Evolutionary conservation across 495 filamentous ascomycete genomes (phyloP).

Genomic region (Xanthoparmelia taractica): DNA sequence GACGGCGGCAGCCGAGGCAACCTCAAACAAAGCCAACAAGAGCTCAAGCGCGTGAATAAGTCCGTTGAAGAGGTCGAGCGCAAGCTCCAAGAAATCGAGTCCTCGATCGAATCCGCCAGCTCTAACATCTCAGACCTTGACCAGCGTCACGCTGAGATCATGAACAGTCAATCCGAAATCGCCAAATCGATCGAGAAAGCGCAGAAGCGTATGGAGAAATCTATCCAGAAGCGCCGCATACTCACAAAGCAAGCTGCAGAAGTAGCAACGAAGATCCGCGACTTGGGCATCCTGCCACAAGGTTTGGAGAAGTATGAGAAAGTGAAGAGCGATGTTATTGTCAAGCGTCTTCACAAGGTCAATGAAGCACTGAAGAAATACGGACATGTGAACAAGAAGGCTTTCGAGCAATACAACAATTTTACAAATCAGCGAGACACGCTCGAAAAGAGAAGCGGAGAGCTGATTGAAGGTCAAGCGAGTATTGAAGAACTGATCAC

Average conservation of each 20-base stretch:
- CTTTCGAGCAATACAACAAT: constrained; percentile 96
- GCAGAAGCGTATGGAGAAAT: constrained; percentile 87
- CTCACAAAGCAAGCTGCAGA: constrained; percentile 69
- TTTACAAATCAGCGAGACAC: constrained; percentile 87
- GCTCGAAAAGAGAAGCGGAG: constrained; percentile 69
- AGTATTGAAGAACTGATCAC: constrained; percentile 88
- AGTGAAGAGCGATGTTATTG: constrained; percentile 67
- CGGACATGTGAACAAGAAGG: constrained; percentile 97
- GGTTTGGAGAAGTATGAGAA: constrained; percentile 86
- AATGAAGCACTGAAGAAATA: constrained; percentile 94
- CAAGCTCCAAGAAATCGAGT: constrained; percentile 64
- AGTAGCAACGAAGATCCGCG: constrained; percentile 77
- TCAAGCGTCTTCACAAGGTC: constrained; percentile 82
- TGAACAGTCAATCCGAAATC: constrained; percentile 64
- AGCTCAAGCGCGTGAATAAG: constrained; percentile 68
- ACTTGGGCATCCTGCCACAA: constrained; percentile 87
- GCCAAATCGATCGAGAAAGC: constrained; percentile 74
- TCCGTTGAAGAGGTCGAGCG: constrained; percentile 52
- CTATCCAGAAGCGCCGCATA: constrained; percentile 74
- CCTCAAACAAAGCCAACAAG: constrained; percentile 70
- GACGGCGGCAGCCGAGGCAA: constrained; percentile 51
- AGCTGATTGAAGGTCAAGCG: constrained; percentile 72
- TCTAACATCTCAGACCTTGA: constrained; percentile 52
- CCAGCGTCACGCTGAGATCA: constrained; percentile 55
- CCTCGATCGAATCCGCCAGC: constrained; percentile 58